A percentile compares a stretch with the other conserved stretches of the same genome.
These are phyloP conservation scores for Aspergillus chevalieri DNA, from an alignment of 2,329 filamentous ascomycete species.

Conservation along the genomic window DNA sequence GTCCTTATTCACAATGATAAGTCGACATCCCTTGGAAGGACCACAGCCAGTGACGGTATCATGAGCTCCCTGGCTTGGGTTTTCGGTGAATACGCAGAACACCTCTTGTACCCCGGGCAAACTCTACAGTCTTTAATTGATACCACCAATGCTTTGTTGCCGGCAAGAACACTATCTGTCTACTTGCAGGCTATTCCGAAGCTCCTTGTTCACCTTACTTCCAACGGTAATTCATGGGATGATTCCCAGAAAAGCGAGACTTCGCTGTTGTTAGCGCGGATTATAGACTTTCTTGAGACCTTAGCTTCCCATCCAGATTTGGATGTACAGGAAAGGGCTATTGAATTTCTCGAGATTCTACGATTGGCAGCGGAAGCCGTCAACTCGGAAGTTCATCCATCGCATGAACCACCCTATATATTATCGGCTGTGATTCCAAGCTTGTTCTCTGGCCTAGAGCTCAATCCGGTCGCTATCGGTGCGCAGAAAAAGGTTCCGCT, in stretches of 20 bases:
- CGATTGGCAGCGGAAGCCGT: constrained; percentile 76
- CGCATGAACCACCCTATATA: constrained; percentile 65
- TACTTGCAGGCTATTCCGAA: constrained; percentile 83
- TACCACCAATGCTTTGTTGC: constrained; percentile 50
- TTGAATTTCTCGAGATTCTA: constrained; percentile 86
- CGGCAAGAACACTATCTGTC: constrained; percentile 65
- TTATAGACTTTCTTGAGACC: constrained; percentile 75
- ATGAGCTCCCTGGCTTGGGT: constrained; percentile 77
- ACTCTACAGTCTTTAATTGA: constrained; percentile 71
- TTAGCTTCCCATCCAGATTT: constrained; percentile 75
- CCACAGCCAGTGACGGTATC: constrained; percentile 53
- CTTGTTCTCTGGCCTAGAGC: constrained; percentile 76
- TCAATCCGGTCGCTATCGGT: constrained; percentile 80
- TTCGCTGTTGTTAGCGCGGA: constrained; percentile 70
- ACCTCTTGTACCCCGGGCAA: constrained; percentile 63
- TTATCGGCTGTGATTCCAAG: constrained; percentile 86
- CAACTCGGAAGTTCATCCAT: constrained; percentile 20
- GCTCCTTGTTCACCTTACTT: constrained; percentile 67
- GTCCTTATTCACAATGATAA: constrained; percentile 57
- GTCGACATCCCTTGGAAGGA: constrained; percentile 50
- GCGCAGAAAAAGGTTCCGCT: constrained; percentile 83
- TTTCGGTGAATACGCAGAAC: constrained; percentile 77
- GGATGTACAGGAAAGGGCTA: constrained; percentile 90
- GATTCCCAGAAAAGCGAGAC: constrained; percentile 66
- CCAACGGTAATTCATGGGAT: constrained; percentile 63